These are phyloP conservation scores for Mitosporidium daphniae DNA, from an alignment of 371 early-diverging fungal genomes.

Conservation along the genomic window DNA sequence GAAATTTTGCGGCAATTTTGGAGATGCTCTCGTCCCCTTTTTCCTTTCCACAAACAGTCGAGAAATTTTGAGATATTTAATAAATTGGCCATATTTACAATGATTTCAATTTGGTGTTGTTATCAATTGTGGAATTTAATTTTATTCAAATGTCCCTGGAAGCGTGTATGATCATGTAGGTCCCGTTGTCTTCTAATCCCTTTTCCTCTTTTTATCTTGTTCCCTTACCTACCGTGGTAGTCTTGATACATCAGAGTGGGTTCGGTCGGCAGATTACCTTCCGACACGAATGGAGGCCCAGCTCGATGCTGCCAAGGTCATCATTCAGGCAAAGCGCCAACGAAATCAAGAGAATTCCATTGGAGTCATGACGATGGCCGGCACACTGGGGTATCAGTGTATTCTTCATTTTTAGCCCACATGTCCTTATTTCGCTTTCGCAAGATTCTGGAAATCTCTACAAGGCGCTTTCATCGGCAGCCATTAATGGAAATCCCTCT, in stretches of 20 bases:
- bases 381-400: constrained; percentile 11
- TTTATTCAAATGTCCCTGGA: no score
- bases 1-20: no score
- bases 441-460: constrained; percentile 52
- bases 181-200: no score
- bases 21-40: no score
- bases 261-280: constrained; percentile 87
- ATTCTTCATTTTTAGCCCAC: constrained; percentile 19
- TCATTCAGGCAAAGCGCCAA: constrained; percentile 59
- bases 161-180: no score
- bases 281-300: constrained; percentile 74
- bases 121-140: no score
- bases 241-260: constrained; percentile 91
- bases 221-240: no score
- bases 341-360: constrained; percentile 78
- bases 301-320: constrained; percentile 52
- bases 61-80: no score
- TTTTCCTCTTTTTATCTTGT: no score
- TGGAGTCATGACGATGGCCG: constrained; percentile 75
- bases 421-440: constrained; percentile 60
- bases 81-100: no score
- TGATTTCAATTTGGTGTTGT: no score
- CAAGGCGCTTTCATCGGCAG: constrained; percentile 34
- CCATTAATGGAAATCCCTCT: constrained; percentile 24
- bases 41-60: no score